Base-by-base conservation (phyloP, 306 rosid species). In the Quercus aquifolioides region DNA sequence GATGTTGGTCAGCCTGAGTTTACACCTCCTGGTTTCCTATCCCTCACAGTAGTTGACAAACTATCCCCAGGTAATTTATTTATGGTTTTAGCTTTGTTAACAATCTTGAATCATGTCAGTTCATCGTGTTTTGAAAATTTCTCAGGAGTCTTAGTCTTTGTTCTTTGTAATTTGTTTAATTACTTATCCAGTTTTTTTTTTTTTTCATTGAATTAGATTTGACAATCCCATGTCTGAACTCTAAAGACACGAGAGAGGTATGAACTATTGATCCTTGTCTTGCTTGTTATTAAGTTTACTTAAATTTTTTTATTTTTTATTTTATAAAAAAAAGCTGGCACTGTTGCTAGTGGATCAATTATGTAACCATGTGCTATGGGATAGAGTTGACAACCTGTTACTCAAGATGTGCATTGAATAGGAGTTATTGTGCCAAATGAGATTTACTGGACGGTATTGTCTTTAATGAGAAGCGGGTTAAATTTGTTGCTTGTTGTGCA, bases 1-100 rank as follows among this genome's bases (percentile, higher is more conserved):
- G 97, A 94, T 84, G 98, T 92, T 41, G 99, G 99, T 74, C 98
- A 95, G 83, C 88, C 99, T 18, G 96, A 89, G 91, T 95, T 95
- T 73, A 90, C 96, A 73, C 92, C 97, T 83, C 96, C 98, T 51
- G 98, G 91, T 54, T 84, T 92, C 87, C 69, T 95, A 2, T 95
- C 97, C 67, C 88, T 95, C 26, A 88, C 97, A 38, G 57, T 88
- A 19, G 85, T 90, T 72, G 88, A 88, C 68, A 75, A 81, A 81
- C 76, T 75, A 23, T 90, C 90, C 74, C 74, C 91, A 63, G 99
- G 98, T 84, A 62, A 65, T 70, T 80, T 41, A n/a, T 75, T 73
- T 83, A n/a, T 43, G 55, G 46, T 82, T 26, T 81, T 70, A 57
- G 79, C 35, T 33, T 11, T 77, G 30, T 56, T 35, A 41, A 63